Base-by-base conservation (phyloP, 345 rosid species). In the Cardiospermum halicacabum region DNA sequence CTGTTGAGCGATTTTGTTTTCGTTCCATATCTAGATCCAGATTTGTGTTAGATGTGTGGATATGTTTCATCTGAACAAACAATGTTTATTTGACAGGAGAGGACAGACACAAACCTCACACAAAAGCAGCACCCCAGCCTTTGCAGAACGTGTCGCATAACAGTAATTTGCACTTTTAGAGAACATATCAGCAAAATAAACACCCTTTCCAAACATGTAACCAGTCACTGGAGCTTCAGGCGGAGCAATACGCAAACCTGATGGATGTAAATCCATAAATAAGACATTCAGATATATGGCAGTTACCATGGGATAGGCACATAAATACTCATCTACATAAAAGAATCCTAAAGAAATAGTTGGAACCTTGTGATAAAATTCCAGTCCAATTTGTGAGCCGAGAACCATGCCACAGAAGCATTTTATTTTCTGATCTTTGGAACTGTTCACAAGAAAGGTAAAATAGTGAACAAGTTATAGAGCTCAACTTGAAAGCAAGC, bases 341-440 rank as follows among this genome's bases (percentile, higher is more conserved):
- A 5, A 16, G 5, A 15, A 5, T 40, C 24, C n/a, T 6, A 43
- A 27, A 58, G 51, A 57, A 34, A 56, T n/a, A 70, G 69, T 24
- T 40, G 56, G 5, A 63, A 92, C 98, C 96, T 92, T 88, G 96
- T 57, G 98, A 92, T 72, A 92, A 81, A 72, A 92, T 88, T 67
- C 98, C 98, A n/a, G 86, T 78, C 98, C 98, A 92, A 77, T 92
- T 92, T 65, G 96, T 72, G 75, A 92, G 98, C 64, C 85, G 89
- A 60, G 96, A 89, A 65, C 98, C 98, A 76, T 92, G 97, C 98
- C 97, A 92, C 30, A 92, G 75, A 67, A 92, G 83, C 98, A 83
- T 86, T 73, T 86, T 88, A 67, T 92, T 92, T 64, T 78, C 69
- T 7, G 73, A 73, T 43, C 56, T 58, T 31, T 87, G 82, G 69